A percentile compares a stretch with the other conserved stretches of the same genome.
phyloP scores from a whole-genome alignment of 208 protist species.

The Wallacemonas collosoma region DNA sequence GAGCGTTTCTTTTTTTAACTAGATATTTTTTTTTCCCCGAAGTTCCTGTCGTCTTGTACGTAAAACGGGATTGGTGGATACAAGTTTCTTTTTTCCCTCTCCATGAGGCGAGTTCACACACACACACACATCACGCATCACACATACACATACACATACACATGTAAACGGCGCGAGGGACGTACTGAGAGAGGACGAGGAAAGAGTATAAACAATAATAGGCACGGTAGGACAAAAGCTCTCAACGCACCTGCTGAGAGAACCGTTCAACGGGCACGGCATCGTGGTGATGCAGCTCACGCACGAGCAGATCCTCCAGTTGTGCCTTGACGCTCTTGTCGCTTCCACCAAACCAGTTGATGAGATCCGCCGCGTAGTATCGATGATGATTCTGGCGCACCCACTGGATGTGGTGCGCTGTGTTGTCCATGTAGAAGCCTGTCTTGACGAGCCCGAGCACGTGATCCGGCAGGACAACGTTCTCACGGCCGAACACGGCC shows the following conservation, averaged over 20 bases:
- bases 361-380: constrained; percentile 65
- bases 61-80: too few relatives aligned
- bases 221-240: background rate
- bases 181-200: background rate
- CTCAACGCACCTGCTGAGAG: constrained; percentile 18
- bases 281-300: constrained; percentile 67
- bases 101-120: constrained; percentile 17
- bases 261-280: constrained; percentile 66
- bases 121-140: constrained; percentile 20
- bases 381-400: constrained; percentile 49
- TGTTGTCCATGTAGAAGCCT: constrained; percentile 67
- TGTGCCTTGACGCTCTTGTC: constrained; percentile 60
- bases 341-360: constrained; percentile 62
- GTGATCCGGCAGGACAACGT: constrained; percentile 63
- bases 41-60: too few relatives aligned
- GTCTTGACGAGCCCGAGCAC: constrained; percentile 70
- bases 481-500: constrained; percentile 47
- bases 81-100: background rate
- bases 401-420: constrained; percentile 57
- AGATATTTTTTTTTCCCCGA: too few relatives aligned
- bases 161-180: background rate
- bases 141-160: constrained; percentile 10
- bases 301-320: constrained; percentile 60
- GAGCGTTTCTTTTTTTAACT: too few relatives aligned
- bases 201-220: constrained; percentile 14